Conservation (phyloP, 768 basidiomycete genomes). For the Solioccasus polychromus region DNA sequence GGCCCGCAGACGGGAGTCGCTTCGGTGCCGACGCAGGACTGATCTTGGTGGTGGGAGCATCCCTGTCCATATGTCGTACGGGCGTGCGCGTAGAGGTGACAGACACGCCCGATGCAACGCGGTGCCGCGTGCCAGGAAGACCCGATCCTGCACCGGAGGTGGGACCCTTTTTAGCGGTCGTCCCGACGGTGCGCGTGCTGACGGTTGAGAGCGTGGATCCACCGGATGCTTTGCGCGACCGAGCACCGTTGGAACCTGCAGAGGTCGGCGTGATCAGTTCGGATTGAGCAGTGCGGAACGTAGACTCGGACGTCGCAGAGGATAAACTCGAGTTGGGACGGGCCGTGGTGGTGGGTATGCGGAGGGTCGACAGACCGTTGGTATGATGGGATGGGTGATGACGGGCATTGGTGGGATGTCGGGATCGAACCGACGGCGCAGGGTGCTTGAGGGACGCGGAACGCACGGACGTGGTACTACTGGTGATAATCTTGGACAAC, state of each 20-base stretch:
- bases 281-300: conserved; percentile 31
- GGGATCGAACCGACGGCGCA: conserved; percentile 14
- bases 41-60: conserved; percentile 15
- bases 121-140: not conserved
- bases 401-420: conserved; percentile 24
- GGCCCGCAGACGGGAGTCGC: conserved; percentile 21
- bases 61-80: conserved; percentile 24
- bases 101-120: conserved; percentile 29
- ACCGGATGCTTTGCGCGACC: conserved; percentile 28
- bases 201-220: conserved; percentile 30
- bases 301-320: conserved; percentile 30
- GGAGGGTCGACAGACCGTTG: conserved; percentile 27
- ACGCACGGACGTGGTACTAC: conserved; percentile 22
- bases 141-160: not conserved
- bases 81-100: conserved; percentile 23
- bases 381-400: conserved; percentile 17
- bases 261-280: conserved; percentile 30
- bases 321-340: conserved; percentile 30
- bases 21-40: conserved; percentile 21
- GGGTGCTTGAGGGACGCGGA: conserved; percentile 18
- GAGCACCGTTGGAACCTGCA: conserved; percentile 19
- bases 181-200: conserved; percentile 32
- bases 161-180: conserved; percentile 15
- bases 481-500: conserved; percentile 27
- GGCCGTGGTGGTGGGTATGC: conserved; percentile 25